A percentile compares a stretch with the other conserved stretches of the same genome.
These are phyloP conservation scores for Shiraia bambusicola DNA, from an alignment of 2,329 filamentous ascomycete species.

Conservation along the genomic window DNA sequence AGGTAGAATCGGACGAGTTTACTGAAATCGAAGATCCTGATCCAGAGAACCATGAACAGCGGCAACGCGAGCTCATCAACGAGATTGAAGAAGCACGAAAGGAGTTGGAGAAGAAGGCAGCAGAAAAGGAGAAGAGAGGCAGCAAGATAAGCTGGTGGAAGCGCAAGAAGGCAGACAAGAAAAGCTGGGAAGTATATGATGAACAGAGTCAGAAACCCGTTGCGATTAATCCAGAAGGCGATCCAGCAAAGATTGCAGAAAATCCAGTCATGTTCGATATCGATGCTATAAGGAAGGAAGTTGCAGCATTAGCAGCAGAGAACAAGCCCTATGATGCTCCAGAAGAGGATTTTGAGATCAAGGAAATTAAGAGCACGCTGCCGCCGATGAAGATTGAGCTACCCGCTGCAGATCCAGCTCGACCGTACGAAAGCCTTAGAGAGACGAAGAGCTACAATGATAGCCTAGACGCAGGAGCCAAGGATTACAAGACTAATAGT, in stretches of 20 bases:
- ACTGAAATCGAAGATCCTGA: conserved; percentile 96
- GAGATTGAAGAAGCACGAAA: conserved; percentile 95
- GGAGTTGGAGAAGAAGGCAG: conserved; percentile 71
- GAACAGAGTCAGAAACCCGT: conserved; percentile 56
- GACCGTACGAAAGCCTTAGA: conserved; percentile 33
- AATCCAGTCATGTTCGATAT: conserved; percentile 82
- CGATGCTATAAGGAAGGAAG: conserved; percentile 75
- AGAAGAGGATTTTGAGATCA: conserved; percentile 58
- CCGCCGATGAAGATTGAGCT: conserved; percentile 80
- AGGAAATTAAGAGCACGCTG: conserved; percentile 82
- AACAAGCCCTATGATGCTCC: conserved; percentile 40
- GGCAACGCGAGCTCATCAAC: conserved; percentile 89
- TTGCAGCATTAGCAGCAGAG: conserved; percentile 75
- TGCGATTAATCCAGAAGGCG: conserved; percentile 43
- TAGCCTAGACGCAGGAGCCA: conserved; percentile 24
- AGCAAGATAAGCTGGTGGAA: conserved; percentile 70
- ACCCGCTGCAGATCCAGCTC: conserved; percentile 18
- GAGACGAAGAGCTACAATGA: conserved; percentile 48
- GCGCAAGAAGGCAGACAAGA: conserved; percentile 77
- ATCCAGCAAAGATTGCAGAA: conserved; percentile 56
- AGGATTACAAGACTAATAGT: conserved; percentile 13
- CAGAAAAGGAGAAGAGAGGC: conserved; percentile 62
- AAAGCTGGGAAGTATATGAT: conserved; percentile 93
- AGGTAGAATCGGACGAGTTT: conserved; percentile 90
- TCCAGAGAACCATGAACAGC: conserved; percentile 83